phyloP scores from a whole-genome alignment of 2,329 filamentous ascomycete species.

The Aotearoamyces nothofagi region DNA sequence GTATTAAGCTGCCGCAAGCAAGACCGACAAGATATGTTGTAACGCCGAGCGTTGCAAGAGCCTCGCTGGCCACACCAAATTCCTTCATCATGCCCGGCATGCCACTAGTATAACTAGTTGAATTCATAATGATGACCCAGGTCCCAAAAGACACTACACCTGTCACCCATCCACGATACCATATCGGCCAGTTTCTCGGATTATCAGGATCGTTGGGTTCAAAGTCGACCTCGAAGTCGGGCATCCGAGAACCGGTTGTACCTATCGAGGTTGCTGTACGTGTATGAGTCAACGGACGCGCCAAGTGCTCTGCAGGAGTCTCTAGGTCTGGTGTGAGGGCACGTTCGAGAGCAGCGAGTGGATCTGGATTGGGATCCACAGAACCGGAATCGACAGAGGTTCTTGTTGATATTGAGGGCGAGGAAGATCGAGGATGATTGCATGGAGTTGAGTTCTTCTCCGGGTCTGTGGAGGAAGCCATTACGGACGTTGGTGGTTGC shows the following conservation, averaged over 20 bases:
- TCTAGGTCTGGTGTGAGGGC: conserved; percentile 23
- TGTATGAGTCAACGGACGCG: conserved; percentile 19
- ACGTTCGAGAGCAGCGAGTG: conserved; percentile 23
- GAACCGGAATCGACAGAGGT: conserved; percentile 13
- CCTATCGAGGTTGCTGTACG: conserved; percentile 27
- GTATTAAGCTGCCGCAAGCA: conserved; percentile 53
- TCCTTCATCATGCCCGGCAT: conserved; percentile 53
- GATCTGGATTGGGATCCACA: too few relatives aligned
- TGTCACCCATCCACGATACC: conserved; percentile 23
- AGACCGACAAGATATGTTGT: conserved; percentile 68
- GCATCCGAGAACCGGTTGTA: conserved; percentile 28
- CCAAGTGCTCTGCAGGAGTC: conserved; percentile 24
- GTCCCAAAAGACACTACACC: conserved; percentile 21
- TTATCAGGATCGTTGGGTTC: conserved; percentile 46
- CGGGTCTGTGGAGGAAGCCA: too few relatives aligned
- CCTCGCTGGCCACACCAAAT: conserved; percentile 41
- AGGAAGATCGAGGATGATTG: too few relatives aligned
- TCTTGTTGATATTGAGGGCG: too few relatives aligned
- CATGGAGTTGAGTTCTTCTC: too few relatives aligned
- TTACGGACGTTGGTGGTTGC: too few relatives aligned
- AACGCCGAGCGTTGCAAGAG: conserved; percentile 57
- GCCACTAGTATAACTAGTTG: conserved; percentile 63
- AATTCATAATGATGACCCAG: conserved; percentile 46
- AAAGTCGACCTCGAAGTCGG: conserved; percentile 62
- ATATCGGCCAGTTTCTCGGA: conserved; percentile 52